Evolutionary conservation across 2,329 filamentous ascomycete genomes (phyloP), one percentile per base, ranked within the genome.

Genomic region (Nannizzia gypsea): DNA sequence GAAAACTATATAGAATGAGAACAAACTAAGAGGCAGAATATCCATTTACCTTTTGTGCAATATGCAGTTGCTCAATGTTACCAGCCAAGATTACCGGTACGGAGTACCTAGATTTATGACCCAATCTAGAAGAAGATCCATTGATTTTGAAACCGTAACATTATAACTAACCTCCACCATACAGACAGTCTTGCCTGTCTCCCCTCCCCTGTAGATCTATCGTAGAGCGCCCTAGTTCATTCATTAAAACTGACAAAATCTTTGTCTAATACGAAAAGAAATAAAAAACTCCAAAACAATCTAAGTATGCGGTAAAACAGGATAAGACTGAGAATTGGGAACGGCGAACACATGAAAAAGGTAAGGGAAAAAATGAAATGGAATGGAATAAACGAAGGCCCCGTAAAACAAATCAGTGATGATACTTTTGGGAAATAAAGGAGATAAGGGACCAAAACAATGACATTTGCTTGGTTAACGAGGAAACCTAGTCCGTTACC

Each of bases 401-500:
- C 24, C 8, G n/a, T 34, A 54, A 54, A 54, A 28, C 8, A 50
- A 44, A 46, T 24, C 6, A 20, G 26, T 26, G 40, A 50, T 26
- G 26, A 5, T 34, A 54, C 50, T 54, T 54, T 54, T 54, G 13
- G 9, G 11, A 20, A 17, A 24, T 17, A 36, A 34, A 24, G n/a
- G 50, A 9, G 20, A 26, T 3, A 46, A 46, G 0, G 48, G 17
- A n/a, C 2, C n/a, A 54, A 8, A 3, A 34, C n/a, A n/a, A n/a
- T n/a, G 15, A 11, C 2, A 11, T 36, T 36, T 8, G 4, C 13
- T 36, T 3, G 26, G 3, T 9, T 17, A n/a, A n/a, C 50, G 6
- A 15, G 17, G 8, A 4, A 20, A 11, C 20, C 44, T 31, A 34
- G 3, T 28, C 20, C 67, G 3, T 63, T 76, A 86, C 85, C 86